Conservation (phyloP, 352 stramenopile genomes). For the Globisporangium parvum region DNA sequence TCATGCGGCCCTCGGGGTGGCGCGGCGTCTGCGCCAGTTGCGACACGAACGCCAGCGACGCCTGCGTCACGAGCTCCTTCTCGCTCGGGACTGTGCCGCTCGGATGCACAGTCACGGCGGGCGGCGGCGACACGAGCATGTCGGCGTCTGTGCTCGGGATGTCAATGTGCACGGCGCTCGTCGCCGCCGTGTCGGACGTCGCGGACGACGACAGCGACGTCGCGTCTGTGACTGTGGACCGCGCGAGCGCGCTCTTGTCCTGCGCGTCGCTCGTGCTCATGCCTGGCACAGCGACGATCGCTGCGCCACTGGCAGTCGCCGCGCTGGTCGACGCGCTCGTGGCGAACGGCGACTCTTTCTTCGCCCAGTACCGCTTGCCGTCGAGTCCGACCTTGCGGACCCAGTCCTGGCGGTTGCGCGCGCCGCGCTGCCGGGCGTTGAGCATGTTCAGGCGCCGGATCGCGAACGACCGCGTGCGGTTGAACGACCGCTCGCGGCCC, state of each 20-base stretch:
- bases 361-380: constrained; percentile 81
- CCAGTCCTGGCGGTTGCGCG: constrained; percentile 79
- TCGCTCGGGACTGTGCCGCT: constrained; percentile 14
- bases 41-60: constrained; percentile 82
- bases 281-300: constrained; percentile 5
- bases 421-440: constrained; percentile 71
- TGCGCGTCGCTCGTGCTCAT: background rate
- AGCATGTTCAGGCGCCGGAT: constrained; percentile 87
- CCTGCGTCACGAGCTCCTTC: constrained; percentile 73
- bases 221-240: constrained; percentile 9
- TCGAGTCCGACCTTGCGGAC: constrained; percentile 76
- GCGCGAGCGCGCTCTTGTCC: constrained; percentile 15
- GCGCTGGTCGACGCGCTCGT: background rate
- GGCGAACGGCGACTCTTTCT: constrained; percentile 52
- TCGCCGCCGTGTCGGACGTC: constrained; percentile 4
- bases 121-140: constrained; percentile 32
- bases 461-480: constrained; percentile 80
- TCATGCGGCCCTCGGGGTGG: constrained; percentile 80
- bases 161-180: constrained; percentile 26
- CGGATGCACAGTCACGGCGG: constrained; percentile 7
- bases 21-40: constrained; percentile 76
- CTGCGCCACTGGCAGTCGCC: constrained; percentile 3
- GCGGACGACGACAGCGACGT: constrained; percentile 14
- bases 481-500: constrained; percentile 60
- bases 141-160: constrained; percentile 33